Evolutionary conservation across 345 rosid species (phyloP).

Genomic region (Citrus reticulata): DNA sequence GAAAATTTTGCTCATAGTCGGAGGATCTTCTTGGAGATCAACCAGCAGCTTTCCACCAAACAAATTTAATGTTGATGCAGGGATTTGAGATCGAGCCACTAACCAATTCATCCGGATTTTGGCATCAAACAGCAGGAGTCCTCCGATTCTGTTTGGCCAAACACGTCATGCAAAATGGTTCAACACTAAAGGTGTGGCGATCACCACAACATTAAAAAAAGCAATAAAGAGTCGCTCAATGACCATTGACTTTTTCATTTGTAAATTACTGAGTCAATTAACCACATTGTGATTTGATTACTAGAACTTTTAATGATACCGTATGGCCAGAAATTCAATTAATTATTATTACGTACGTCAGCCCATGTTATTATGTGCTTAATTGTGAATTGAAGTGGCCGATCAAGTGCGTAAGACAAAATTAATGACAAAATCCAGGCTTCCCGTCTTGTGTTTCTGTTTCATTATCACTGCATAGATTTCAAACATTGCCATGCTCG

Average conservation of each 20-base stretch:
- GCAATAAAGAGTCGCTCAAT: no score
- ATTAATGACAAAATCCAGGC: not conserved
- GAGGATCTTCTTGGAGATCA: no score
- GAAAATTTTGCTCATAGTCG: no score
- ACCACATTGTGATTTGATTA: not conserved
- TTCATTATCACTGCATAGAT: not conserved
- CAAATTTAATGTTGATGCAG: no score
- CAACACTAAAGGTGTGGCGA: not conserved
- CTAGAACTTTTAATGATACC: not conserved
- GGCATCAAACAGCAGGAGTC: no score
- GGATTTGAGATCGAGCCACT: no score
- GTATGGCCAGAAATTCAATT: not conserved
- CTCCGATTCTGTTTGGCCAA: not conserved
- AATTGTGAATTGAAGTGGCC: not conserved
- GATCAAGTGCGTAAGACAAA: not conserved
- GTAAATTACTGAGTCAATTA: no score
- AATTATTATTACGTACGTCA: no score
- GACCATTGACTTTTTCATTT: not conserved
- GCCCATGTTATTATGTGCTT: not conserved
- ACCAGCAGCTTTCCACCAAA: no score
- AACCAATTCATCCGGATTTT: no score
- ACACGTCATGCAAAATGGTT: not conserved
- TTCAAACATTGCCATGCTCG: no score
- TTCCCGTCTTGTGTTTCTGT: not conserved
- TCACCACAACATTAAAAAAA: not conserved